Evolutionary conservation across 2,329 filamentous ascomycete species (phyloP), one percentile per base, ranked within the genome.

Genomic region (Chrysoporthe cubensis): DNA sequence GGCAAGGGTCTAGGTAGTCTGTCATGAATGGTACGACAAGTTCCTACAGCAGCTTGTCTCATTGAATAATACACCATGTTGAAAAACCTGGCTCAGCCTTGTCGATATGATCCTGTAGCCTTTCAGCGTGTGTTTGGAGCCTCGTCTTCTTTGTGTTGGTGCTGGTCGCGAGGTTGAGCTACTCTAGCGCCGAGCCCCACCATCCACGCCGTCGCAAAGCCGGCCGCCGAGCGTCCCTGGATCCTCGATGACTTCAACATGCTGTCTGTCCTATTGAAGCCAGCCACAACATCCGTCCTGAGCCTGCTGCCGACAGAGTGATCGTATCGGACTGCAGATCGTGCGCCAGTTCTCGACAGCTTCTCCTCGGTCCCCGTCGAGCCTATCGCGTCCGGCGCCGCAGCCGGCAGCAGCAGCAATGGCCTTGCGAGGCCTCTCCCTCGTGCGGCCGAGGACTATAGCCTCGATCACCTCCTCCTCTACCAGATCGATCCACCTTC

Each of bases 381-480:
- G 13, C 40, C n/a, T n/a, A 21, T 43, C n/a, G 34, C 40, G 37
- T 11, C 57, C 16, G 42, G 59, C 26, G 11, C 44, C 6, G 14
- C 60, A 52, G 60, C 60, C 32, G 46, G 46, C 21, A 16, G 21
- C 34, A 8, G 1, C n/a, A 32, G 43, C 52, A 13, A 69, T 69
- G 68, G 68, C 68, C 59, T 59, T 42, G 48, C 62, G 57, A 65
- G 46, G 56, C 44, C 50, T 67, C 40, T 58, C 18, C 44, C 48
- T 48, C 58, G 21, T 48, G 44, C 34, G 59, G 18, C 58, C 60
- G n/a, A 42, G 4, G 34, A 40, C n/a, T 21, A 21, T 64, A 32
- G 26, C 50, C 52, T 32, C 67, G 16, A 52, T 50, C 37, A 42
- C 40, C 42, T 32, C 34, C 13, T 7, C n/a, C 37, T 43, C 50